These are phyloP conservation scores for Monosporascus sp. DNA, from an alignment of 2,329 filamentous ascomycete genomes.

Conservation along the genomic window DNA sequence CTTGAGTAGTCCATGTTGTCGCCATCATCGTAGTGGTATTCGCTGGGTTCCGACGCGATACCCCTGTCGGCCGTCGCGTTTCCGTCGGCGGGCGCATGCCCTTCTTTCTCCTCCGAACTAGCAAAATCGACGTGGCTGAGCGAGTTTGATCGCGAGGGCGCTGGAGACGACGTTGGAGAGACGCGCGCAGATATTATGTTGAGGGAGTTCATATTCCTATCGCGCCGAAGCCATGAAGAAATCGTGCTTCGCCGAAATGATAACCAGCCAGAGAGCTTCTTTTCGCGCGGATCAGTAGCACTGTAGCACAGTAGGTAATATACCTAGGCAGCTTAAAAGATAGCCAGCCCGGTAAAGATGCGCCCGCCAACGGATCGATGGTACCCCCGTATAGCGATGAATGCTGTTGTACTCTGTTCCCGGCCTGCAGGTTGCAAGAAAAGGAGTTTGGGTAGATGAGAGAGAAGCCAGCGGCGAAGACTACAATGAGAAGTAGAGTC, in stretches of 20 bases:
- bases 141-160: constrained; percentile 56
- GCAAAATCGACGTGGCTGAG: constrained; percentile 47
- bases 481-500: not conserved
- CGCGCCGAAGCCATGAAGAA: constrained; percentile 48
- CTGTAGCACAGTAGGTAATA: not conserved
- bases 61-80: constrained; percentile 21
- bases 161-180: constrained; percentile 53
- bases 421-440: not conserved
- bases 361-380: not conserved
- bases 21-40: constrained; percentile 27
- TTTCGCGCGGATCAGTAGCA: not conserved
- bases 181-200: constrained; percentile 88
- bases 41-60: constrained; percentile 28
- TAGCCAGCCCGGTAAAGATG: not conserved
- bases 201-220: constrained; percentile 86
- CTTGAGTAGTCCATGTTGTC: constrained; percentile 24
- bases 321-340: not conserved
- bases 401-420: not conserved
- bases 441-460: not conserved
- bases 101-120: constrained; percentile 34
- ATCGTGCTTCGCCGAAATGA: constrained; percentile 14
- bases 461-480: constrained; percentile 1
- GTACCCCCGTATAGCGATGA: not conserved
- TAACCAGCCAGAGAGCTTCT: not conserved
- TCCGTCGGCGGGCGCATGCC: constrained; percentile 24